phyloP scores from a whole-genome alignment of 1,284 basidiomycete genomes.

The Calocybe gambosa region DNA sequence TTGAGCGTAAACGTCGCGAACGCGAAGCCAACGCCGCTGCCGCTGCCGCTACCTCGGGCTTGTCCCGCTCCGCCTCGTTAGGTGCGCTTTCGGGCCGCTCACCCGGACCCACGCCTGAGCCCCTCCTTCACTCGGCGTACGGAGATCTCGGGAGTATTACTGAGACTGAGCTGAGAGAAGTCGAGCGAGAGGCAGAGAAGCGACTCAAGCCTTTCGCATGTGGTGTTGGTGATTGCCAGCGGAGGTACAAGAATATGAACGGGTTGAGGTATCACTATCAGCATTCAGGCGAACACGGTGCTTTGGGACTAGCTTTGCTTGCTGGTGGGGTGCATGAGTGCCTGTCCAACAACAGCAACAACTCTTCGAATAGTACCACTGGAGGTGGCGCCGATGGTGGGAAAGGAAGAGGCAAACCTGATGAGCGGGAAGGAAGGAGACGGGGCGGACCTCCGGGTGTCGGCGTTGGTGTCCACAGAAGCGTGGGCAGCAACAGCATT shows the following conservation, averaged over 20 bases:
- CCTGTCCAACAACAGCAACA: slow-evolving; percentile 19
- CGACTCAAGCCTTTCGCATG: slow-evolving; percentile 82
- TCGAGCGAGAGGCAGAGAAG: slow-evolving; percentile 79
- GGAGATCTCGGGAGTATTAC: slow-evolving; percentile 38
- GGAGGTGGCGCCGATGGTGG: background rate
- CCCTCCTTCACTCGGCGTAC: slow-evolving; percentile 15
- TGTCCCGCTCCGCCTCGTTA: slow-evolving; percentile 9
- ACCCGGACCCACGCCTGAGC: slow-evolving; percentile 6
- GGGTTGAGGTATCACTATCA: slow-evolving; percentile 94
- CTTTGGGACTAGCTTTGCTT: slow-evolving; percentile 77
- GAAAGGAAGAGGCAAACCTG: background rate
- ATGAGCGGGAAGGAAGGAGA: slow-evolving; percentile 14
- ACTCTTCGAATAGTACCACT: background rate
- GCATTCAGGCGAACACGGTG: slow-evolving; percentile 93
- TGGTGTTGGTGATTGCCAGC: slow-evolving; percentile 84
- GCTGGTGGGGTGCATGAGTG: slow-evolving; percentile 80
- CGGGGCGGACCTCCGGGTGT: slow-evolving; percentile 11
- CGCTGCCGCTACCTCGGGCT: background rate
- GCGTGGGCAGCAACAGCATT: slow-evolving; percentile 7
- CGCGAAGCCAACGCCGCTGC: slow-evolving; percentile 20
- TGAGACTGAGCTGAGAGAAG: slow-evolving; percentile 65
- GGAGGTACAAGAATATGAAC: slow-evolving; percentile 99
- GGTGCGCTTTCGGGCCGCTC: slow-evolving; percentile 11
- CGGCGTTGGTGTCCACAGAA: slow-evolving; percentile 8
- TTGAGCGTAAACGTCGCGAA: slow-evolving; percentile 56